Evolutionary conservation across 768 basidiomycete genomes (phyloP).

Genomic region (Cystofilobasidium ferigula): DNA sequence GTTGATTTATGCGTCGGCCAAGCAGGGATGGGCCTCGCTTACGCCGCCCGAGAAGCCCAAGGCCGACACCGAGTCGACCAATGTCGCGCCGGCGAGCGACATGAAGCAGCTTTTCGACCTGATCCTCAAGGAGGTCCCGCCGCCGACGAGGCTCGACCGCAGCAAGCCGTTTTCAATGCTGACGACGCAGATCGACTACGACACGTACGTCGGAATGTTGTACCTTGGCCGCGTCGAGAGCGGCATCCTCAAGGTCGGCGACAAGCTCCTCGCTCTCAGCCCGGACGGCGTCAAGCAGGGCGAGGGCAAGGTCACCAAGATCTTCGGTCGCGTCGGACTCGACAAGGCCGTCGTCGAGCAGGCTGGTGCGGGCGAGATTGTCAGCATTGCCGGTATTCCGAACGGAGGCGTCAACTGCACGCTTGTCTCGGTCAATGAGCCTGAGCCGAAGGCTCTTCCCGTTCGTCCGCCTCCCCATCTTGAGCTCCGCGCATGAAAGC

Average conservation of each 20-base stretch:
- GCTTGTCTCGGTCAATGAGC: constrained; percentile 14
- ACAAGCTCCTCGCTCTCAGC: constrained; percentile 18
- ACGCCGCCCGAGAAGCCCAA: constrained; percentile 20
- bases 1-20: constrained; percentile 26
- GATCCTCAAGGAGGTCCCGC: constrained; percentile 24
- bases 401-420: constrained; percentile 24
- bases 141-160: constrained; percentile 22
- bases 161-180: constrained; percentile 24
- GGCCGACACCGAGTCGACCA: constrained; percentile 22
- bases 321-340: constrained; percentile 21
- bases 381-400: constrained; percentile 17
- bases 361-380: constrained; percentile 26
- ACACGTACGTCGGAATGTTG: constrained; percentile 23
- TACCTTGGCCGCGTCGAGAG: constrained; percentile 25
- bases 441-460: constrained; percentile 10
- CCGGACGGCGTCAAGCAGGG: constrained; percentile 23
- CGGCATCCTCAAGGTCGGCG: constrained; percentile 16
- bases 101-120: constrained; percentile 24
- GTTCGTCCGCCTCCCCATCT: not conserved
- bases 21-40: constrained; percentile 25
- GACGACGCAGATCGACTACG: constrained; percentile 26
- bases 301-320: constrained; percentile 26
- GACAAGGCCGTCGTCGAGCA: constrained; percentile 23
- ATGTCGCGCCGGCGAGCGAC: constrained; percentile 22
- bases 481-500: not conserved